A percentile compares a stretch with the other conserved stretches of the same genome.
These are phyloP conservation scores for Balamuthia mandrillaris DNA, from an alignment of 208 protist species.

Conservation along the genomic window DNA sequence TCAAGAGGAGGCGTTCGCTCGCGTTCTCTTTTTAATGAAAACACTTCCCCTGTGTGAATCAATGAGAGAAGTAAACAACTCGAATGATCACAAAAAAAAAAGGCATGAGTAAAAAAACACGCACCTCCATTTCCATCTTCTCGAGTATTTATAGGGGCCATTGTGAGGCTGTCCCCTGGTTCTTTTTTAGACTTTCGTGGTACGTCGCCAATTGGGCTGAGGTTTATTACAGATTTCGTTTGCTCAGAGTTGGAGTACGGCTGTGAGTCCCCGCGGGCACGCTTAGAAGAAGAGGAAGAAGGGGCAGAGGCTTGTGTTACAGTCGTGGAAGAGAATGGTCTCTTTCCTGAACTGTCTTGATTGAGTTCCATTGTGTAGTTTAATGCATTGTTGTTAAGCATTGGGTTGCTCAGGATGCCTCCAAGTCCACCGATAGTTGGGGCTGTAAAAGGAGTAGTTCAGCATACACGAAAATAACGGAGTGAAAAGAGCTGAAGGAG, in stretches of 20 bases:
- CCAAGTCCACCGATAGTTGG: not conserved
- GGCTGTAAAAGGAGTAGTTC: too few relatives aligned
- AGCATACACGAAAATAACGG: not conserved
- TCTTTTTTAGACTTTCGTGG: slow-evolving; percentile 1
- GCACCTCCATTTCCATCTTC: not conserved
- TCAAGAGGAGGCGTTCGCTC: not conserved
- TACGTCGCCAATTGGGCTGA: not conserved
- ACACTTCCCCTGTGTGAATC: not conserved
- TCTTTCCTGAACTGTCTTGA: not conserved
- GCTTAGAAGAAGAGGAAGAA: not conserved
- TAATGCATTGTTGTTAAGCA: not conserved
- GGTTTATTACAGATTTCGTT: not conserved
- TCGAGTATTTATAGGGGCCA: not conserved
- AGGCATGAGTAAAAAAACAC: not conserved
- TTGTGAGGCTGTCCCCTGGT: not conserved
- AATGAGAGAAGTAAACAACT: not conserved
- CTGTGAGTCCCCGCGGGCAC: not conserved
- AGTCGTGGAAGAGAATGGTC: not conserved
- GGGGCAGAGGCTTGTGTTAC: not conserved
- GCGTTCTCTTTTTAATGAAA: not conserved
- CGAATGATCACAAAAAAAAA: not conserved
- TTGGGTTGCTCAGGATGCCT: not conserved
- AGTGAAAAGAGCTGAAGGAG: not conserved
- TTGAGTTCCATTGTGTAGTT: too few relatives aligned
- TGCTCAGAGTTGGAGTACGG: not conserved